Conservation (phyloP, 257 asterid genomes). For the Nicotiana undulata region DNA sequence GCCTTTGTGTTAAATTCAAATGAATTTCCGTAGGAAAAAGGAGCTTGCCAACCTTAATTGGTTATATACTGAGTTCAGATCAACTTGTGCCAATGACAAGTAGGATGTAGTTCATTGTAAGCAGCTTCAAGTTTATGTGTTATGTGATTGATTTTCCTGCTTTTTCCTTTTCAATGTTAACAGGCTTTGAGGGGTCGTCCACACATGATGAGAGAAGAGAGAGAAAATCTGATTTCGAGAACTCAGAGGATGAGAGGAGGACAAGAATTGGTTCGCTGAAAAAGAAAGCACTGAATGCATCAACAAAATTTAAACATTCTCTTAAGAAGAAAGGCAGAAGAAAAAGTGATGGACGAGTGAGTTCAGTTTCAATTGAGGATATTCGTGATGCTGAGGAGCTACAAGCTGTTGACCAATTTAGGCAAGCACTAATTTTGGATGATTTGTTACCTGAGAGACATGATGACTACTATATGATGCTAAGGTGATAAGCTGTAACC, state of each 20-base stretch:
- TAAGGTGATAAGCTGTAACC: slow-evolving; percentile 41
- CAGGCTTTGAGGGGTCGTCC: slow-evolving; percentile 80
- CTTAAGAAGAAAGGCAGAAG: slow-evolving; percentile 79
- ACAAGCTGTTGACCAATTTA: slow-evolving; percentile 69
- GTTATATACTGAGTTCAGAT: background rate
- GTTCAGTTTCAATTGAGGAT: slow-evolving; percentile 85
- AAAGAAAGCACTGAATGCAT: slow-evolving; percentile 82
- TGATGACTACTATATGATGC: slow-evolving; percentile 79
- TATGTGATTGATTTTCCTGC: slow-evolving; percentile 6
- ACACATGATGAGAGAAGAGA: slow-evolving; percentile 82
- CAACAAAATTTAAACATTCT: slow-evolving; percentile 75
- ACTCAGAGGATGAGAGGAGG: slow-evolving; percentile 82
- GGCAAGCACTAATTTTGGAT: slow-evolving; percentile 64
- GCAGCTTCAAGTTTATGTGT: background rate
- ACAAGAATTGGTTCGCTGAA: slow-evolving; percentile 64
- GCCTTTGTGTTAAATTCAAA: background rate
- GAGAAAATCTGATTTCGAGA: slow-evolving; percentile 77
- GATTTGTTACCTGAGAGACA: slow-evolving; percentile 63
- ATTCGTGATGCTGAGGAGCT: slow-evolving; percentile 73
- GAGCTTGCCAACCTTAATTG: background rate
- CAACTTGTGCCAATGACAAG: background rate
- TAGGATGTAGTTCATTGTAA: background rate
- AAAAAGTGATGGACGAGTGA: slow-evolving; percentile 67
- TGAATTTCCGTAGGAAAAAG: background rate
- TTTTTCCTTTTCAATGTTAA: slow-evolving; percentile 2